Conservation (phyloP, 345 rosid species). For the Mercurialis annua region DNA sequence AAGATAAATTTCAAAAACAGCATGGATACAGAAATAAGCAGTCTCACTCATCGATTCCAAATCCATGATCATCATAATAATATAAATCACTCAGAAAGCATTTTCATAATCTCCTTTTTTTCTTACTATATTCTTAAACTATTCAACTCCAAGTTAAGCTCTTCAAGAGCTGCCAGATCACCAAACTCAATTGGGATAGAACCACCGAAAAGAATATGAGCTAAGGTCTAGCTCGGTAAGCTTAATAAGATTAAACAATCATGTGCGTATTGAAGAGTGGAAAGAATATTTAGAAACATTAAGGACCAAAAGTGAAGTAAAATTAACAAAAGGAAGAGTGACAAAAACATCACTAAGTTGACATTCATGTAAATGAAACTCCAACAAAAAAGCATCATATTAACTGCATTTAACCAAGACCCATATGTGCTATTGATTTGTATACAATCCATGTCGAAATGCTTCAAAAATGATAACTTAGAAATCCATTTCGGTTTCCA, state of each 20-base stretch:
- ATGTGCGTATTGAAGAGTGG: constrained; percentile 35
- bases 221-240: constrained; percentile 38
- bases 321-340: constrained; percentile 22
- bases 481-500: neutral
- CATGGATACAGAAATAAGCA: too few relatives aligned
- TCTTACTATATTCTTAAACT: too few relatives aligned
- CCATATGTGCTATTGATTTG: neutral
- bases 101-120: too few relatives aligned
- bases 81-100: too few relatives aligned
- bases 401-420: constrained; percentile 29
- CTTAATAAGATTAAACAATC: constrained; percentile 50
- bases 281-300: constrained; percentile 49
- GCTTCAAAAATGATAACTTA: constrained; percentile 19
- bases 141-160: constrained; percentile 26
- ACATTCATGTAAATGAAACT: constrained; percentile 26
- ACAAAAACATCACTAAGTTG: constrained; percentile 18
- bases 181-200: neutral
- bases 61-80: too few relatives aligned
- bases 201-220: constrained; percentile 7
- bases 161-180: constrained; percentile 9
- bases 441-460: constrained; percentile 21
- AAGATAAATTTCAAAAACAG: too few relatives aligned
- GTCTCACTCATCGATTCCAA: too few relatives aligned
- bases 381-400: constrained; percentile 29
- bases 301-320: constrained; percentile 51